Conservation (phyloP, 1,284 basidiomycete species). For the Mycosarcoma maydis region DNA sequence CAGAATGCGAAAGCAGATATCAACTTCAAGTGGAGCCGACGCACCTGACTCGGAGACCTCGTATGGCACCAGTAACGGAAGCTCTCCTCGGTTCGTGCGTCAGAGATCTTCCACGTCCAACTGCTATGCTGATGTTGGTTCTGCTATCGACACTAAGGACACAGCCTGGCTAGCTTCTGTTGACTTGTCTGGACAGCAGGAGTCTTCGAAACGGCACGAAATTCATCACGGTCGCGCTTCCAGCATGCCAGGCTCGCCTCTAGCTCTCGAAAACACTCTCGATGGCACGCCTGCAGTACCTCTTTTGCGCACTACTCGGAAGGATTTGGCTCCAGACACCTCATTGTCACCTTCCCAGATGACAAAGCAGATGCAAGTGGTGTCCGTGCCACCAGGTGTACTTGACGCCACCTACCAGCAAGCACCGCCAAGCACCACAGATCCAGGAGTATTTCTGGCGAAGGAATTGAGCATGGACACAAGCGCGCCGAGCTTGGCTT, state of each 20-base stretch:
- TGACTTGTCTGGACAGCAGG: not conserved
- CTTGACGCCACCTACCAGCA: too few species aligned
- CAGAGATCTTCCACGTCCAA: slow-evolving; percentile 11
- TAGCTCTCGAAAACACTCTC: slow-evolving; percentile 8
- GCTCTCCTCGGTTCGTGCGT: slow-evolving; percentile 24
- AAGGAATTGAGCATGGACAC: slow-evolving; percentile 2
- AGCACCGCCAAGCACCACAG: too few species aligned
- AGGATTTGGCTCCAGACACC: slow-evolving; percentile 12
- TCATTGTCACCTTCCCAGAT: slow-evolving; percentile 3
- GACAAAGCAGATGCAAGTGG: not conserved
- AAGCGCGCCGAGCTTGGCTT: slow-evolving; percentile 2
- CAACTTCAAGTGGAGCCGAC: slow-evolving; percentile 22
- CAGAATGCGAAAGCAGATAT: slow-evolving; percentile 28
- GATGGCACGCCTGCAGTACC: not conserved
- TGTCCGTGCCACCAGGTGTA: not conserved
- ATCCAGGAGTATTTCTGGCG: too few species aligned
- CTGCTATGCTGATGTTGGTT: slow-evolving; percentile 6
- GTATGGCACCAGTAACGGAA: slow-evolving; percentile 40
- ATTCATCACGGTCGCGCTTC: not conserved
- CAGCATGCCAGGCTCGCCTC: slow-evolving; percentile 14
- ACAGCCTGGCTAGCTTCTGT: slow-evolving; percentile 15
- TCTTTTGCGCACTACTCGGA: not conserved
- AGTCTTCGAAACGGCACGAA: not conserved
- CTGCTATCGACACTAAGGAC: slow-evolving; percentile 12
- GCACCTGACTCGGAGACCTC: slow-evolving; percentile 42